These are phyloP conservation scores for Colletotrichum tropicale DNA, from an alignment of 2,329 filamentous ascomycete genomes.

Conservation along the genomic window DNA sequence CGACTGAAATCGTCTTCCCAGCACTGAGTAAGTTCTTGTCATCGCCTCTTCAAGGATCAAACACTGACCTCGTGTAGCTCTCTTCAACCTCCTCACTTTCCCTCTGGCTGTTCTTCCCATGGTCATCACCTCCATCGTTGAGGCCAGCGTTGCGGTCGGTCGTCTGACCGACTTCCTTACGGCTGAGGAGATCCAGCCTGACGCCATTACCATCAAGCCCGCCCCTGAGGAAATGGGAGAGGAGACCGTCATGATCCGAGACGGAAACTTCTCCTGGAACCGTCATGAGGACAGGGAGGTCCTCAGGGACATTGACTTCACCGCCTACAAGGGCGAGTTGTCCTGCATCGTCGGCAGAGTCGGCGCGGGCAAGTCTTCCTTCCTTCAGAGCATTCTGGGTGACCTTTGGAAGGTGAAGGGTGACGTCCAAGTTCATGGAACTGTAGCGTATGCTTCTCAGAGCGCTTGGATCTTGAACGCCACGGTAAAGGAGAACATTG, in stretches of 20 bases:
- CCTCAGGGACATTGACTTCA: conserved; percentile 85
- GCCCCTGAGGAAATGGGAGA: conserved; percentile 79
- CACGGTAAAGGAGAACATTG: conserved; percentile 94
- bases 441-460: conserved; percentile 90
- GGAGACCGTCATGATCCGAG: conserved; percentile 81
- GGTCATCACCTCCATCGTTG: conserved; percentile 96
- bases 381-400: conserved; percentile 86
- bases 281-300: conserved; percentile 74
- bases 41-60: neutral
- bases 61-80: conserved; percentile 48
- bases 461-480: conserved; percentile 98
- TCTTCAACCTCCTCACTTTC: conserved; percentile 97
- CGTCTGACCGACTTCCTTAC: conserved; percentile 84
- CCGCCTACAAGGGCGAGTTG: conserved; percentile 89
- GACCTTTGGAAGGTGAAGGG: conserved; percentile 91
- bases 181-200: conserved; percentile 86
- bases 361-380: conserved; percentile 92
- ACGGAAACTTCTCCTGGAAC: conserved; percentile 95
- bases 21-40: conserved; percentile 52
- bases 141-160: conserved; percentile 89
- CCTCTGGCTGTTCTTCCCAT: conserved; percentile 93
- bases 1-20: conserved; percentile 95
- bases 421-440: conserved; percentile 80
- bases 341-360: conserved; percentile 93
- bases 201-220: conserved; percentile 76